These are phyloP conservation scores for Leccinum olivaceopallidum DNA, from an alignment of 768 basidiomycete species.

Conservation along the genomic window DNA sequence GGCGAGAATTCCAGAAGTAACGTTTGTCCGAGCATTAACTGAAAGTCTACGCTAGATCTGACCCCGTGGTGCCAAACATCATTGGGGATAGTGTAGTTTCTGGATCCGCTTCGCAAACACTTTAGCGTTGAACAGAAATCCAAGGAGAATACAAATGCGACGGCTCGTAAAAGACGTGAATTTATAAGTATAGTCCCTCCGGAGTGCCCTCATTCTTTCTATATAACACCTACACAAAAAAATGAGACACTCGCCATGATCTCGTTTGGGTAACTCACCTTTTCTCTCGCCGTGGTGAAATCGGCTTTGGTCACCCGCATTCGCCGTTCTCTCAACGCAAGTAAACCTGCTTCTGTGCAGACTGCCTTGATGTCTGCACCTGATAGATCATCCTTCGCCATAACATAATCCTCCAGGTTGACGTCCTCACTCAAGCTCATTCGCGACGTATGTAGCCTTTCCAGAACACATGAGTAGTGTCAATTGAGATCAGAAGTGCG, in stretches of 20 bases:
- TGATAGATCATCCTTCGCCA: slow-evolving; percentile 92
- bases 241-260: slow-evolving; percentile 13
- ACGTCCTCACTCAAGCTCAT: slow-evolving; percentile 91
- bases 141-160: not conserved
- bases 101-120: not conserved
- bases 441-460: slow-evolving; percentile 86
- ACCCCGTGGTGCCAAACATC: not conserved
- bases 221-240: slow-evolving; percentile 66
- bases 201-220: slow-evolving; percentile 98
- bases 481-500: not conserved
- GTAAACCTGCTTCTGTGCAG: slow-evolving; percentile 96
- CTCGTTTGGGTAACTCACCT: slow-evolving; percentile 49
- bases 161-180: slow-evolving; percentile 10
- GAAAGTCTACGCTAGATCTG: not conserved
- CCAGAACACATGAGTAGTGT: slow-evolving; percentile 8
- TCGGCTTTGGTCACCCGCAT: slow-evolving; percentile 94
- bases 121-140: not conserved
- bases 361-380: slow-evolving; percentile 99
- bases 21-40: not conserved
- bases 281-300: slow-evolving; percentile 89
- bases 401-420: slow-evolving; percentile 93
- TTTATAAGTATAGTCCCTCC: slow-evolving; percentile 81
- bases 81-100: not conserved
- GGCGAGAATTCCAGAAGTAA: not conserved
- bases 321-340: slow-evolving; percentile 90